Base-by-base conservation (phyloP, 202 grass and related monocot genomes). In the Cymbopogon flexuosus region DNA sequence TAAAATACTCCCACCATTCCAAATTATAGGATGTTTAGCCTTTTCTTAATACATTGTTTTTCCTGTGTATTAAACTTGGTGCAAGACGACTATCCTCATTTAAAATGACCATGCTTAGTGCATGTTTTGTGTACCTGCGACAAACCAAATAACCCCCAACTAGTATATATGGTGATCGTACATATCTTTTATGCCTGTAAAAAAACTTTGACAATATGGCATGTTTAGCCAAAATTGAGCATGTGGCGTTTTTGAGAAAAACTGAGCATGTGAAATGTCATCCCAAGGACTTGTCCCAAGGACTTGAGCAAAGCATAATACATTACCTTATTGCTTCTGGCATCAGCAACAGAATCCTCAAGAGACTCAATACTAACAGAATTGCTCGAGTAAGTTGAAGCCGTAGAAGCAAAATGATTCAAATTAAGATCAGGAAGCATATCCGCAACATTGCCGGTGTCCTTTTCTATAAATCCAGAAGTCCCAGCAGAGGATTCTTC, bases 261-360 rank as follows among this genome's bases (percentile, higher is more conserved):
- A 59, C 9, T 39, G 33, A 75, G 10, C 5, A 12, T 67, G 27
- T 2, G 33, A 10, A 3, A 51, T 65, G 31, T 45, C 27, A 47
- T 68, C 29, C 58, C 58, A 73, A 64, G 63, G 59, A 80, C 5
- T 63, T 24, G 33, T 68, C 29, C 58, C 58, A 73, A 64, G 63
- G 59, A 80, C 5, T 63, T 24, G 33, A n/a, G 19, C 3, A 56
- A 33, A 90, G 36, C 41, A 77, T 42, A 75, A 76, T 82, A 59
- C 36, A 58, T 68, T 85, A 96, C 93, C 93, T 92, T 96, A 42
- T 35, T 92, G 73, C 70, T 93, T 88, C 86, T 96, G 58, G 88
- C 93, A 89, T 89, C 90, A 80, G 68, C 79, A 88, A 96, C 84
- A 47, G 89, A 88, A 80, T 93, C 93, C 84, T 89, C 88, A 30